Evolutionary conservation across 441 rosid genomes (phyloP).

Genomic region (Rhodomyrtus psidioides): DNA sequence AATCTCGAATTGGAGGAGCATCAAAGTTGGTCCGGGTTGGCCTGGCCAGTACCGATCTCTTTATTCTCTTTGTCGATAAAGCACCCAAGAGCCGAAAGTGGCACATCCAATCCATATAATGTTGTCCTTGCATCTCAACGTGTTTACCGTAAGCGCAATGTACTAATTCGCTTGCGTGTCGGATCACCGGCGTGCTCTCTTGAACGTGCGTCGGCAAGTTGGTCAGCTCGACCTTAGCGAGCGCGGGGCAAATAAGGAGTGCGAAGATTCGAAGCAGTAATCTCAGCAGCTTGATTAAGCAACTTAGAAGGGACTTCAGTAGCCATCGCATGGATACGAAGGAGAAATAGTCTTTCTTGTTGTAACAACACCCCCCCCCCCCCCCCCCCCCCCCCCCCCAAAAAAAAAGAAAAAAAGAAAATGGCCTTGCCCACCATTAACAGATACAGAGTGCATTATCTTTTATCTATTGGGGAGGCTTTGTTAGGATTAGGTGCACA

Average conservation of each 20-base stretch:
- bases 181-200: background rate
- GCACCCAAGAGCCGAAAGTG: background rate
- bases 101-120: background rate
- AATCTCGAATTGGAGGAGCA: background rate
- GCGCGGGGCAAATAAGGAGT: background rate
- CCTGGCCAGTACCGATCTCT: background rate
- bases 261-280: background rate
- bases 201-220: background rate
- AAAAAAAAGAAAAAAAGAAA: no score
- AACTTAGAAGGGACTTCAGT: background rate
- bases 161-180: background rate
- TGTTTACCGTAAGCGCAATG: background rate
- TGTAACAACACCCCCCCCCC: no score
- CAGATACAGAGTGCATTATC: background rate
- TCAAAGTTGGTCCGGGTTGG: background rate
- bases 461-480: background rate
- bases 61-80: background rate
- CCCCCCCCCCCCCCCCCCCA: no score
- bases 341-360: background rate
- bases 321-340: background rate
- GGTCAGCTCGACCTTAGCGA: background rate
- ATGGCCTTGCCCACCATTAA: background rate
- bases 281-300: background rate
- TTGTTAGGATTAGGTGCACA: no score
- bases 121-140: background rate